Conservation (phyloP, 2,329 filamentous ascomycete species). For the Aspergillus sp. region DNA sequence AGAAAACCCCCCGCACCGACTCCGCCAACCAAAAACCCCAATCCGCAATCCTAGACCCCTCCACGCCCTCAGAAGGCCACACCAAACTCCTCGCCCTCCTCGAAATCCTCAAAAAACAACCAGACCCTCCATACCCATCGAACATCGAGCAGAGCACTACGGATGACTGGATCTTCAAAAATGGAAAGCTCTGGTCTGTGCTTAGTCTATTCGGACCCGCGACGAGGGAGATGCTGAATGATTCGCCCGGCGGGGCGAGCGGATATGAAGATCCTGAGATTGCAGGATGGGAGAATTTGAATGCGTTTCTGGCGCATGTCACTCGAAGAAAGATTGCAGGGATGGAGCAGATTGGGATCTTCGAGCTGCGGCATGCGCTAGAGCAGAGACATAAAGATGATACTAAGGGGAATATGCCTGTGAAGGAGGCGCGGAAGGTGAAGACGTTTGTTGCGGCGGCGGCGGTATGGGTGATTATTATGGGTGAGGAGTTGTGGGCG, state of each 20-base stretch:
- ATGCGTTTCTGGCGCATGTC: slow-evolving; percentile 7
- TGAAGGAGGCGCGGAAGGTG: neutral
- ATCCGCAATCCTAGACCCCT: neutral
- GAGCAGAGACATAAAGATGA: slow-evolving; percentile 6
- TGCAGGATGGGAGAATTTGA: slow-evolving; percentile 6
- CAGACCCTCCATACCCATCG: slow-evolving; percentile 1
- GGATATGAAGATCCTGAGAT: slow-evolving; percentile 1
- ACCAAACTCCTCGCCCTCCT: slow-evolving; percentile 5
- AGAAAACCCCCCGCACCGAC: slow-evolving; percentile 2
- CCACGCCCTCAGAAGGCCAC: neutral
- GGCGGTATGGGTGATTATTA: slow-evolving; percentile 13
- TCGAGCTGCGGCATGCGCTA: slow-evolving; percentile 3
- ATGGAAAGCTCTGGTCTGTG: slow-evolving; percentile 1
- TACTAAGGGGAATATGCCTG: neutral
- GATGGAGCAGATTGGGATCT: slow-evolving; percentile 4
- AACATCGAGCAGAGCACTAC: neutral
- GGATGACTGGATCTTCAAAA: neutral
- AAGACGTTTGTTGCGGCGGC: slow-evolving; percentile 6
- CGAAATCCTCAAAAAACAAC: neutral
- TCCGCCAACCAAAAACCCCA: neutral
- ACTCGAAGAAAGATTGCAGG: slow-evolving; percentile 1
- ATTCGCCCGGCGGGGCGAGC: slow-evolving; percentile 3
- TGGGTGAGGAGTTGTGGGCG: slow-evolving; percentile 16
- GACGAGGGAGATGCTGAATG: slow-evolving; percentile 1
- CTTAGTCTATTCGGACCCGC: neutral